Conservation (phyloP, 2,329 filamentous ascomycete genomes). For the Trichoderma sp. region DNA sequence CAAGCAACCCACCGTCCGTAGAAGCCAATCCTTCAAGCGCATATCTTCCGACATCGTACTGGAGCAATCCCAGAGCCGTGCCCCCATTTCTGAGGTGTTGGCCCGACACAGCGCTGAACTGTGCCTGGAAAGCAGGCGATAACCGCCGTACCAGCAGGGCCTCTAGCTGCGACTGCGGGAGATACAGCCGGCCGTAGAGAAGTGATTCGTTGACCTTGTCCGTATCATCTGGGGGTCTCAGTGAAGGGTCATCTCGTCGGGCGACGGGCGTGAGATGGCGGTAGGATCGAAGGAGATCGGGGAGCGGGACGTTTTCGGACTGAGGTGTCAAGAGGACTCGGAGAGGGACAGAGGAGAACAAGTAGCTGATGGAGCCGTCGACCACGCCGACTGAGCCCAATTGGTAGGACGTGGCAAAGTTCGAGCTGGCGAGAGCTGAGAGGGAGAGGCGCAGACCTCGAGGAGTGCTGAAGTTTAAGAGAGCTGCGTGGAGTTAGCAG, state of each 20-base stretch:
- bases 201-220: constrained; percentile 54
- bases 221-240: constrained; percentile 28
- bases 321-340: constrained; percentile 62
- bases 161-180: constrained; percentile 83
- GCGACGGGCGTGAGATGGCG: constrained; percentile 69
- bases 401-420: constrained; percentile 93
- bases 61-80: constrained; percentile 70
- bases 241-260: constrained; percentile 31
- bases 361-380: constrained; percentile 94
- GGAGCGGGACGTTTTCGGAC: constrained; percentile 75
- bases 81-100: constrained; percentile 72
- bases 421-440: constrained; percentile 86
- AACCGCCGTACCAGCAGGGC: constrained; percentile 80
- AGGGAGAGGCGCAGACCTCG: constrained; percentile 81
- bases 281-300: constrained; percentile 79
- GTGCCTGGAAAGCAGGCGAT: constrained; percentile 75
- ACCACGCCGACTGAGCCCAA: constrained; percentile 87
- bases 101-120: constrained; percentile 77
- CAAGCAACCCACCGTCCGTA: constrained; percentile 87
- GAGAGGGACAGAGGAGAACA: constrained; percentile 87
- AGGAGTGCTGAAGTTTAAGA: constrained; percentile 87
- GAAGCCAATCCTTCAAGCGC: constrained; percentile 88
- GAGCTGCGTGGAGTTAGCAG: constrained; percentile 52
- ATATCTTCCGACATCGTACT: constrained; percentile 85
- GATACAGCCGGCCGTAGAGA: constrained; percentile 76